Evolutionary conservation across 2,329 filamentous ascomycete genomes (phyloP), one percentile per base, ranked within the genome.

Genomic region (Emergomyces orientalis): DNA sequence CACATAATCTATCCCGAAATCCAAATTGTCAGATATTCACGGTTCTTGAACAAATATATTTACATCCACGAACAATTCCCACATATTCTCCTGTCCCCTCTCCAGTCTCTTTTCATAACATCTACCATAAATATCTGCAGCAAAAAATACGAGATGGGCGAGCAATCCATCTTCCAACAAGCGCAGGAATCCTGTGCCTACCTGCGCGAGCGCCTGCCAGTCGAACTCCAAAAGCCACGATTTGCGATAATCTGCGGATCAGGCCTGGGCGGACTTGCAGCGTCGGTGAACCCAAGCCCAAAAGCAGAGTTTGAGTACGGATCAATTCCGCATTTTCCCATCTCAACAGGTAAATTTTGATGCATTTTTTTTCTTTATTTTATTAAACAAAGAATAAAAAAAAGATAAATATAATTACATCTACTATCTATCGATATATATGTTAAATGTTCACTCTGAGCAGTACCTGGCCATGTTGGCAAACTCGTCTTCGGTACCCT

Each of bases 191-290:
- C 84, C 1, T 78, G 78, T 61, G 68, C 74, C 19, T 82, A 80
- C 67, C 72, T 87, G 27, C 78, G 76, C 59, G 70, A 75, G 27
- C 74, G 75, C 56, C 71, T 87, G n/a, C 83, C 84, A 19, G 70
- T 72, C 49, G 64, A 71, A 19, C 71, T 85, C n/a, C 77, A 81
- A 62, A 73, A 75, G 1, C 85, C 85, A 13, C 78, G 79, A 63
- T 79, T 87, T 65, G 86, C 84, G 47, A 84, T 88, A 62, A 81
- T 88, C 30, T 88, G 85, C 70, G 85, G 85, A 39, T 86, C 84
- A 59, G 85, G 86, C 3, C 74, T 88, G 9, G 84, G 84, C 49
- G 84, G 84, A 1, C 79, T 88, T 43, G 83, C 80, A 63, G 77
- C 82, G 63, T 64, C 67, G 62, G 66, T 49, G 61, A 65, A 55